A percentile compares a stretch with the other conserved stretches of the same genome.
These are phyloP conservation scores for Hyphodiscus sp. DNA, from an alignment of 2,329 filamentous ascomycete genomes.

Conservation along the genomic window DNA sequence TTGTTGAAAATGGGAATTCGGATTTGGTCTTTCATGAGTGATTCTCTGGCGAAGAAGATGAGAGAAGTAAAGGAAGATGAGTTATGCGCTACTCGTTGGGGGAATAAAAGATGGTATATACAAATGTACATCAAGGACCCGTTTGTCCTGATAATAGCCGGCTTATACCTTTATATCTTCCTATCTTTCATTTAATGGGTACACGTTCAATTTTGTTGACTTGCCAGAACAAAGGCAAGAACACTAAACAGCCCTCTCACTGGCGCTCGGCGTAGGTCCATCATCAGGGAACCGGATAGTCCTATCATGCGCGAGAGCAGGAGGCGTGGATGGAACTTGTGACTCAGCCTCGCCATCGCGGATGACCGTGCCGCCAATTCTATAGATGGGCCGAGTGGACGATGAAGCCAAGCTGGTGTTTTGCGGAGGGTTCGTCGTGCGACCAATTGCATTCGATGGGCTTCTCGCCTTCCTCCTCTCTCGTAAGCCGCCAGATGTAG, in stretches of 20 bases:
- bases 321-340: slow-evolving; percentile 12
- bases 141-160: background rate
- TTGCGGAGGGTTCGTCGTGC: too few species aligned
- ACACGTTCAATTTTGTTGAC: background rate
- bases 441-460: background rate
- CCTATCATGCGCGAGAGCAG: slow-evolving; percentile 21
- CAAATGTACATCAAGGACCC: background rate
- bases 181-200: background rate
- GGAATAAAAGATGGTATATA: background rate
- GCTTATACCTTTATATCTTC: background rate
- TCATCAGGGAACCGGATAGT: slow-evolving; percentile 42
- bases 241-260: background rate
- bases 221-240: background rate
- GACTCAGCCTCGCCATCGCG: slow-evolving; percentile 1
- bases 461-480: slow-evolving; percentile 13
- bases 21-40: too few species aligned
- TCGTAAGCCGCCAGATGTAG: slow-evolving; percentile 13
- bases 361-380: slow-evolving; percentile 34
- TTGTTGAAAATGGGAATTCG: too few species aligned
- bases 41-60: too few species aligned
- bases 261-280: background rate
- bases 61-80: too few species aligned
- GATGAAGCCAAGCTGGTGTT: background rate
- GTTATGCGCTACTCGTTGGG: too few species aligned
- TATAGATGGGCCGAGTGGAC: slow-evolving; percentile 30